Base-by-base conservation (phyloP, 352 stramenopile genomes). In the Globisporangium rhizosaccharum region DNA sequence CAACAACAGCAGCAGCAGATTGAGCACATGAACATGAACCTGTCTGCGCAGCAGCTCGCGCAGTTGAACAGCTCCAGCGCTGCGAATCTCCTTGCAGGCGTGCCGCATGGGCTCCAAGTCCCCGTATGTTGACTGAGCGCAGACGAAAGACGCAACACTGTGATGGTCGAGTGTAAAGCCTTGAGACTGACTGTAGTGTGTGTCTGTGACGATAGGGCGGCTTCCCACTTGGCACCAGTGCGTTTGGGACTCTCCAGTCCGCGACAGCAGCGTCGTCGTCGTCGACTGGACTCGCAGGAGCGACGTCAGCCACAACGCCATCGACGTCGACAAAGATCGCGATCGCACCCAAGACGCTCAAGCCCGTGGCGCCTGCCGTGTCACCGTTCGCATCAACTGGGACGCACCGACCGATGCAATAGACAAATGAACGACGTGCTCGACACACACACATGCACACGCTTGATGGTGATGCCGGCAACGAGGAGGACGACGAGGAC, bases 321-420 rank as follows among this genome's bases (percentile, higher is more conserved):
- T 41, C 48, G 10, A 45, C 11, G 11, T 53, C 28, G 25, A n/a
- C 11, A 12, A 53, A 53, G 36, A 28, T 55, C 9, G 56, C 23
- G 11, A 70, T 66, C 20, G 62, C 62, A 36, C 62, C 62, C 18
- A 65, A 65, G 36, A 52, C 61, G 28, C 18, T 59, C 41, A 67
- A 63, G 55, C 48, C 61, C 20, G 44, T 42, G 37, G 28, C 52
- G 30, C 33, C 52, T 14, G 39, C 39, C 15, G 39, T 45, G 37
- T 57, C 52, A 20, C 52, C 52, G 18, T 57, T 57, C 28, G 15
- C 52, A 45, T n/a, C 39, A 4, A 45, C 39, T n/a, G 11, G 11
- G 52, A 39, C 52, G 33, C 45, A 57, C 39, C 30, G 7, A 28
- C 18, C 37, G 33, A 57, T 33, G 52, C 44, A 49, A 57, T 57